Conservation (phyloP, 768 basidiomycete species). For the Kondoa subrosea region DNA sequence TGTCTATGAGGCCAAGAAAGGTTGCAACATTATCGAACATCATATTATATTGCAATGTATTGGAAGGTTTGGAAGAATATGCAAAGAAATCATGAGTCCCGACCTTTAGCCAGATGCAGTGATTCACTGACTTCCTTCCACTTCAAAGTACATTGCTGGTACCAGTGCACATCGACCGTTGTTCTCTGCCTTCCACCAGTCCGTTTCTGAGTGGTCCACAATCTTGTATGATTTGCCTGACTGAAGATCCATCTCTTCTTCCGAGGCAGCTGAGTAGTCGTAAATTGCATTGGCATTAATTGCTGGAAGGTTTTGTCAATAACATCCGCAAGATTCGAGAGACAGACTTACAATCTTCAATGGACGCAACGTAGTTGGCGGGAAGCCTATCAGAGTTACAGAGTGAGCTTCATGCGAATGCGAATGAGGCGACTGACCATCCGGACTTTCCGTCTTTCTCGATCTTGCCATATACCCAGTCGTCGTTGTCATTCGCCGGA, state of each 20-base stretch:
- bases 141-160: slow-evolving; percentile 77
- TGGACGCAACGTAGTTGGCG: slow-evolving; percentile 3
- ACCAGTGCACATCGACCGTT: slow-evolving; percentile 73
- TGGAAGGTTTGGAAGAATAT: slow-evolving; percentile 25
- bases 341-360: not conserved
- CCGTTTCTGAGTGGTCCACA: slow-evolving; percentile 62
- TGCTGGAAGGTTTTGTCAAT: not conserved
- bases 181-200: slow-evolving; percentile 94
- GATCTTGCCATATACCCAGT: slow-evolving; percentile 62
- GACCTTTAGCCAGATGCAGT: slow-evolving; percentile 43
- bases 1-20: not conserved
- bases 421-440: slow-evolving; percentile 61
- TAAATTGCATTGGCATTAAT: slow-evolving; percentile 55
- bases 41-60: not conserved
- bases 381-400: too few relatives aligned
- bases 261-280: slow-evolving; percentile 49
- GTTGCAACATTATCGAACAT: not conserved
- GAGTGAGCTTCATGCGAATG: slow-evolving; percentile 66
- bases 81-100: slow-evolving; percentile 45
- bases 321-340: not conserved
- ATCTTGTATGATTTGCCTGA: slow-evolving; percentile 65
- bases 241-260: slow-evolving; percentile 69
- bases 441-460: slow-evolving; percentile 42
- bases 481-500: slow-evolving; percentile 59
- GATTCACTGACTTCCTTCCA: slow-evolving; percentile 61